Conservation (phyloP, 148 eudicot species). For the Nyssa sinensis region DNA sequence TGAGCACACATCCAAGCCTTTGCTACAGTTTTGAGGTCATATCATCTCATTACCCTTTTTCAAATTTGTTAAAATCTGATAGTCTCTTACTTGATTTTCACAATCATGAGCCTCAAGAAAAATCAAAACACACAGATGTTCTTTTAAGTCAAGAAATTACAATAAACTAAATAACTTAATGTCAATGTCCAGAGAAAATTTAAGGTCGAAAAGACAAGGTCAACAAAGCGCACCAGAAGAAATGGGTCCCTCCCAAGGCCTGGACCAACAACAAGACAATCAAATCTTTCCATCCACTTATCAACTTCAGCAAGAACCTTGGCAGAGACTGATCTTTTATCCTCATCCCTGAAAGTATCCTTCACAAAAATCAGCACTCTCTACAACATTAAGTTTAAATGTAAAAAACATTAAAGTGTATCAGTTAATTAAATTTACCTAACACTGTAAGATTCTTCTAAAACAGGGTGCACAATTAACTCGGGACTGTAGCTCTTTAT, state of each 20-base stretch:
- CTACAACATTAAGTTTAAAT: background rate
- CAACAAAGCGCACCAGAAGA: conserved; percentile 68
- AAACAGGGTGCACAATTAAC: conserved; percentile 91
- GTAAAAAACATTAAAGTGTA: background rate
- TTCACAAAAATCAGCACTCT: conserved; percentile 3
- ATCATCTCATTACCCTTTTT: too few species aligned
- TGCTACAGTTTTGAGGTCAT: too few species aligned
- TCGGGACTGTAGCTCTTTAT: conserved; percentile 95
- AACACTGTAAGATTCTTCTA: conserved; percentile 91
- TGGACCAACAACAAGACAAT: conserved; percentile 95
- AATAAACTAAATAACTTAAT: background rate
- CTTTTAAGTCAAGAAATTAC: background rate
- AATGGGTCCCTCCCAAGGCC: conserved; percentile 98
- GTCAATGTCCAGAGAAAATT: background rate
- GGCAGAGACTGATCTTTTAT: conserved; percentile 44
- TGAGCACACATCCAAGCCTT: too few species aligned
- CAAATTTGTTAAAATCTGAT: background rate
- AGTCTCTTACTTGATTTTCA: background rate
- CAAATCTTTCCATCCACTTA: conserved; percentile 97
- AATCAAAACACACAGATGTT: background rate
- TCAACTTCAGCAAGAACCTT: conserved; percentile 71
- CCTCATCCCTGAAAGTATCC: conserved; percentile 64
- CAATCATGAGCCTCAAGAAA: background rate
- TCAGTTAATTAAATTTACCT: conserved; percentile 37
- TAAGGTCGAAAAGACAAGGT: background rate